Evolutionary conservation across 345 rosid species (phyloP), one percentile per base, ranked within the genome.

Genomic region (Salix suchowensis): DNA sequence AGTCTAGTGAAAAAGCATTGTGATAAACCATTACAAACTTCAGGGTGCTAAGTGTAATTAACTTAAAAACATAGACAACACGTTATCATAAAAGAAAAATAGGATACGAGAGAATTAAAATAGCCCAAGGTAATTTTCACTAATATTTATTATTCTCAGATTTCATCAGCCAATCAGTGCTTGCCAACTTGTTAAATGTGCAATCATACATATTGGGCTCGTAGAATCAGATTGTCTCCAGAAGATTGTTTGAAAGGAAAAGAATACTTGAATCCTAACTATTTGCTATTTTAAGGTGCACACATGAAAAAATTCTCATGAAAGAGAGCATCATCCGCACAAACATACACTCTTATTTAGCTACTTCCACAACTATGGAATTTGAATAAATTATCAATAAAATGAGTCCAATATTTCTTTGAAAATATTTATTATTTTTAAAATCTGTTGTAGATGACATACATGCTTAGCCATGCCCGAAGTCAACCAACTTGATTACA

Each of bases 391-490:
- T 42, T 76, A 32, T 12, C 28, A 8, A 24, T n/a, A 15, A 58
- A 4, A 42, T 39, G 28, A 68, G 34, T 37, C 55, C 42, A 5
- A 28, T 34, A 24, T 7, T 64, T 4, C 14, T 52, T 21, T 42
- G 67, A 39, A 37, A 76, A 61, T 30, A 70, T 44, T 73, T 65
- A 48, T 54, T 24, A 73, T 28, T 42, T 42, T 42, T 26, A 68
- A 71, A 23, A 19, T n/a, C 13, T 11, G 39, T 66, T 24, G 70
- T 12, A 81, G 61, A 79, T 65, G 70, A 60, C 88, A 73, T 91
- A 95, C 99, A 85, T 91, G 98, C 83, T 90, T 95, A 74, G 99
- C 97, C 98, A 95, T 95, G 86, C 99, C 99, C 99, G 79, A 95
- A 95, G 83, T 95, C 99, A 5, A 86, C 94, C 86, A 95, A 77